These are phyloP conservation scores for Betula pendula DNA, from an alignment of 306 rosid genomes.

Conservation along the genomic window DNA sequence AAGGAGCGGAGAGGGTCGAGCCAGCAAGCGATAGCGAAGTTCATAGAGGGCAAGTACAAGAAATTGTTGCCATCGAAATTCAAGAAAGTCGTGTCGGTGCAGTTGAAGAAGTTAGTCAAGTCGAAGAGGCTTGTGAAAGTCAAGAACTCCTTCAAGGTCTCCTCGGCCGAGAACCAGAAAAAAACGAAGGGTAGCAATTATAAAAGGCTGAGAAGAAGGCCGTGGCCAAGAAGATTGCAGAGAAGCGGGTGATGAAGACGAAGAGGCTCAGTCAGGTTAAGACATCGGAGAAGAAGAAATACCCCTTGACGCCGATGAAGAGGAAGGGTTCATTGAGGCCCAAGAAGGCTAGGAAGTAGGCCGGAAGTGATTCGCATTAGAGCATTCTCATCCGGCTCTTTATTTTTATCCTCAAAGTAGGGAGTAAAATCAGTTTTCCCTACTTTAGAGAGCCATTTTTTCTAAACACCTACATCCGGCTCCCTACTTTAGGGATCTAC, in stretches of 20 bases:
- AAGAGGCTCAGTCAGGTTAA: conserved; percentile 37
- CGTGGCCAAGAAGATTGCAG: conserved; percentile 2
- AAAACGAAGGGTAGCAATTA: too few species aligned
- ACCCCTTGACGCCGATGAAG: conserved; percentile 22
- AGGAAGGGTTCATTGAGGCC: conserved; percentile 22
- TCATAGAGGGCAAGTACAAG: conserved; percentile 32
- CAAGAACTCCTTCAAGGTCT: conserved; percentile 37
- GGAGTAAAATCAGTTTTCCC: too few species aligned
- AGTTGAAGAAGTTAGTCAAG: conserved; percentile 37
- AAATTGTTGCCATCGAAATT: conserved; percentile 26
- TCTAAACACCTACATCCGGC: too few species aligned
- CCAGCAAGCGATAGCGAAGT: conserved; percentile 35
- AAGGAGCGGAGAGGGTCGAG: conserved; percentile 34
- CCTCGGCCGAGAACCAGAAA: conserved; percentile 23
- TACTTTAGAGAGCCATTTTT: too few species aligned
- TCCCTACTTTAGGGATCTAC: too few species aligned
- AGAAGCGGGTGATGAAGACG: conserved; percentile 21
- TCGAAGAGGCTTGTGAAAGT: conserved; percentile 34
- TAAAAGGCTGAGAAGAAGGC: too few species aligned
- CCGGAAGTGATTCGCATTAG: conserved; percentile 7
- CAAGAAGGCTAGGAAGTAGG: conserved; percentile 22
- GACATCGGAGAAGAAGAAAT: conserved; percentile 32
- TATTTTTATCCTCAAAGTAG: too few species aligned
- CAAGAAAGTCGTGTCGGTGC: conserved; percentile 25
- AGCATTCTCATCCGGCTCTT: too few species aligned